These are phyloP conservation scores for Boehmeria nivea DNA, from an alignment of 306 rosid species.

Conservation along the genomic window DNA sequence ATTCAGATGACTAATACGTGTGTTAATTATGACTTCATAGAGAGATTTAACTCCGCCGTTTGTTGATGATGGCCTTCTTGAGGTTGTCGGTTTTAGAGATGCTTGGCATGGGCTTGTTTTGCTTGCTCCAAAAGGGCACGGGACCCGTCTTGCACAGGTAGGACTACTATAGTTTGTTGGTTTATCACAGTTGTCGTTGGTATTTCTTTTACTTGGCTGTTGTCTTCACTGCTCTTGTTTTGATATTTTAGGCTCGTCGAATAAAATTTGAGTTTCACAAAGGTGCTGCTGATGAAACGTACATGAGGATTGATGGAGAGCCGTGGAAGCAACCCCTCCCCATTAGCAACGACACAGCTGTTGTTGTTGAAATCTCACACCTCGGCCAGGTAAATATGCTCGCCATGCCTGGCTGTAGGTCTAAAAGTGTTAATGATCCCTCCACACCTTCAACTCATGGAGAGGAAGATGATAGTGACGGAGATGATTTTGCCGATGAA, in stretches of 20 bases:
- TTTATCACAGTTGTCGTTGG: too few relatives aligned
- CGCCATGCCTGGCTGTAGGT: slow-evolving; percentile 48
- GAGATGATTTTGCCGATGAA: slow-evolving; percentile 29
- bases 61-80: slow-evolving; percentile 88
- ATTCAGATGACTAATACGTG: slow-evolving; percentile 1
- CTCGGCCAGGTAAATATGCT: slow-evolving; percentile 91
- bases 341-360: slow-evolving; percentile 62
- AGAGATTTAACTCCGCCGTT: slow-evolving; percentile 66
- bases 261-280: slow-evolving; percentile 74
- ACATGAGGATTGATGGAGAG: slow-evolving; percentile 93
- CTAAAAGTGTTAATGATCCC: slow-evolving; percentile 52
- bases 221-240: neutral
- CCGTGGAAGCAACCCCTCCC: slow-evolving; percentile 99
- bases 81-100: slow-evolving; percentile 87
- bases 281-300: slow-evolving; percentile 67
- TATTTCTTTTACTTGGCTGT: too few relatives aligned
- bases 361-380: slow-evolving; percentile 85
- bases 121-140: slow-evolving; percentile 93
- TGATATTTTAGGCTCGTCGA: slow-evolving; percentile 52
- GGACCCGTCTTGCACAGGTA: slow-evolving; percentile 99
- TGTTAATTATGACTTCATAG: slow-evolving; percentile 36
- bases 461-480: slow-evolving; percentile 41
- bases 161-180: neutral
- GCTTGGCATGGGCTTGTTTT: slow-evolving; percentile 98
- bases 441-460: slow-evolving; percentile 24